Conservation (phyloP, 768 basidiomycete species). For the Thelephora aurantiotincta region DNA sequence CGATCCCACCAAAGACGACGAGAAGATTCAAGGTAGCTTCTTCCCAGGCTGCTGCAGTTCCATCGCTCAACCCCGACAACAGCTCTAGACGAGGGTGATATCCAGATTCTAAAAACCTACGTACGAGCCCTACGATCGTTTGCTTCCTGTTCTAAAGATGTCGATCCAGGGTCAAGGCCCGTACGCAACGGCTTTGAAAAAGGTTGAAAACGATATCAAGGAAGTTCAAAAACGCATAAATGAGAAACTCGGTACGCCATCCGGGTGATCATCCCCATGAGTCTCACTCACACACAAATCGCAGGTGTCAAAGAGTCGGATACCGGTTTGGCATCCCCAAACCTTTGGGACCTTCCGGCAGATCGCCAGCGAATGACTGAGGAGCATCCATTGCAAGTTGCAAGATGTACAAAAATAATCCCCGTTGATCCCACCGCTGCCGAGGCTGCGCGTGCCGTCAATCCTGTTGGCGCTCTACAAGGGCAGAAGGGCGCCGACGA, state of each 20-base stretch:
- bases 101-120: constrained; percentile 98
- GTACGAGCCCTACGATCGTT: constrained; percentile 27
- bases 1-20: constrained; percentile 71
- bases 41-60: background rate
- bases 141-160: background rate
- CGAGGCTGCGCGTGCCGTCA: constrained; percentile 65
- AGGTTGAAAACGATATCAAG: constrained; percentile 84
- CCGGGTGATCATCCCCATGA: background rate
- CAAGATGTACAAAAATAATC: constrained; percentile 97
- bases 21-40: constrained; percentile 51
- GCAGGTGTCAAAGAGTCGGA: constrained; percentile 94
- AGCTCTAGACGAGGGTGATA: constrained; percentile 97
- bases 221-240: constrained; percentile 96
- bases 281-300: background rate
- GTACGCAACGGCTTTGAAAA: constrained; percentile 79
- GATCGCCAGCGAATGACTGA: constrained; percentile 85
- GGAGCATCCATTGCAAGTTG: constrained; percentile 92
- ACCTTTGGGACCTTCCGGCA: constrained; percentile 92
- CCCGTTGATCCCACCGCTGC: constrained; percentile 64
- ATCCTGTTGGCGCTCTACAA: constrained; percentile 61
- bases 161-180: constrained; percentile 85
- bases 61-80: background rate
- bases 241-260: constrained; percentile 70
- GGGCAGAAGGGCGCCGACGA: constrained; percentile 97
- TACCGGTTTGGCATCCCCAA: constrained; percentile 92